Evolutionary conservation across 495 filamentous ascomycete genomes (phyloP).

Genomic region (Penicillium nucicola): DNA sequence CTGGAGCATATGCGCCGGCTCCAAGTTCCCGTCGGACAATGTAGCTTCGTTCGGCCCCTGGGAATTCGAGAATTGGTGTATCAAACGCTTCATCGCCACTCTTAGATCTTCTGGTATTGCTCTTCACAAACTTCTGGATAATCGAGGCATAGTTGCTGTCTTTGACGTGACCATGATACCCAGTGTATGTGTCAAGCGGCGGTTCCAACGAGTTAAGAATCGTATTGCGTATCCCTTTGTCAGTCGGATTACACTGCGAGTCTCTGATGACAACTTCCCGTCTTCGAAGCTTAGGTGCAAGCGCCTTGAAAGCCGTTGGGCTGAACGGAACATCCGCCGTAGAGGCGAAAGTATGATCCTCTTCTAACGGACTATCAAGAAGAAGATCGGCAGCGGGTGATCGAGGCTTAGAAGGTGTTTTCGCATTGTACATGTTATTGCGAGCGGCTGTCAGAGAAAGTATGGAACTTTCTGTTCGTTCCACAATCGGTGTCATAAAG

Average conservation of each 20-base stretch:
- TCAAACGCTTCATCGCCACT: slow-evolving; percentile 53
- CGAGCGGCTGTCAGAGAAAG: slow-evolving; percentile 56
- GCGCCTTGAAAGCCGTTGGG: slow-evolving; percentile 47
- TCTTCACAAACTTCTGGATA: slow-evolving; percentile 75
- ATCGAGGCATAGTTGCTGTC: slow-evolving; percentile 62
- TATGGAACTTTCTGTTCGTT: slow-evolving; percentile 85
- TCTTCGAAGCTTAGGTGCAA: slow-evolving; percentile 19
- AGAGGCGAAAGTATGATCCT: slow-evolving; percentile 31
- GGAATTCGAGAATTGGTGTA: slow-evolving; percentile 66
- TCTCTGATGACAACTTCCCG: slow-evolving; percentile 73
- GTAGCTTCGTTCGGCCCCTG: slow-evolving; percentile 56
- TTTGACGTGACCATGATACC: slow-evolving; percentile 68
- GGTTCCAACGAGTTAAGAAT: slow-evolving; percentile 72
- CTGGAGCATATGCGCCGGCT: slow-evolving; percentile 88
- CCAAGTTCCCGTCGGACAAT: slow-evolving; percentile 85
- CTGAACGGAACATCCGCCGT: slow-evolving; percentile 37
- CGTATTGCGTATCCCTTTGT: slow-evolving; percentile 64
- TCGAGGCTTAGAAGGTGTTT: slow-evolving; percentile 65
- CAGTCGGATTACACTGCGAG: slow-evolving; percentile 80
- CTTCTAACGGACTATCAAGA: slow-evolving; percentile 30
- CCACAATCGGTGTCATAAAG: slow-evolving; percentile 98
- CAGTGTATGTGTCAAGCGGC: slow-evolving; percentile 66
- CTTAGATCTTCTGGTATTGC: slow-evolving; percentile 57
- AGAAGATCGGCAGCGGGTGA: slow-evolving; percentile 31
- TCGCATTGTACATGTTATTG: slow-evolving; percentile 58